A percentile compares a stretch with the other conserved stretches of the same genome.
Evolutionary conservation across 257 asterid species (phyloP).

Genomic region (Solanum lycopersicoides): DNA sequence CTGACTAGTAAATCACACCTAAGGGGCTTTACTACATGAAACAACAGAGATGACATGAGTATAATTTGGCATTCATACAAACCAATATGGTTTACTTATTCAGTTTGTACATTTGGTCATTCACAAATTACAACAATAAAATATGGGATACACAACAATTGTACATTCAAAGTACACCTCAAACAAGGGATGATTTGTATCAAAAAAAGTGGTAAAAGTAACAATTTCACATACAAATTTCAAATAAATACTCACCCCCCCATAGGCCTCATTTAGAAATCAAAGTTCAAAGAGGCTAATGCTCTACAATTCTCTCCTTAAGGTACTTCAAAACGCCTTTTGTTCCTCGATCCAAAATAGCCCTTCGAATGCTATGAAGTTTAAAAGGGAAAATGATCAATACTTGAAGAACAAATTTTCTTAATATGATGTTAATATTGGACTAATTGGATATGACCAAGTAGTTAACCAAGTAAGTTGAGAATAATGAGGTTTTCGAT

Average conservation of each 20-base stretch:
- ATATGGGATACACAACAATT: background rate
- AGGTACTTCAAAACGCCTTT: conserved; percentile 65
- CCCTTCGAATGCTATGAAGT: conserved; percentile 68
- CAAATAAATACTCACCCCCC: background rate
- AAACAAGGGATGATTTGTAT: background rate
- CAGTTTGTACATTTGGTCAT: background rate
- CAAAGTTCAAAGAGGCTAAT: conserved; percentile 6
- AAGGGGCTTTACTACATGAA: background rate
- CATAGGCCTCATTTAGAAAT: background rate
- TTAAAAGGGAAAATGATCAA: background rate
- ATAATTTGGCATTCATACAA: background rate
- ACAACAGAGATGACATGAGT: background rate
- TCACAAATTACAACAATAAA: background rate
- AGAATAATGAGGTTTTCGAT: background rate
- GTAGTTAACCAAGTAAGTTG: background rate
- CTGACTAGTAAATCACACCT: background rate
- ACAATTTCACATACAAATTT: background rate
- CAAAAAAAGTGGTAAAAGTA: background rate
- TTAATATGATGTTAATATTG: background rate
- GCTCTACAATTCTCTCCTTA: conserved; percentile 63
- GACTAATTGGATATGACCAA: background rate
- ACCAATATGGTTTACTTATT: background rate
- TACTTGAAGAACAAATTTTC: background rate
- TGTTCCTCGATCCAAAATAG: conserved; percentile 81
- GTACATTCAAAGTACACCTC: background rate